A percentile compares a stretch with the other conserved stretches of the same genome.
Evolutionary conservation across 2,329 filamentous ascomycete species (phyloP).

Genomic region (Fusarium guadeloupense): DNA sequence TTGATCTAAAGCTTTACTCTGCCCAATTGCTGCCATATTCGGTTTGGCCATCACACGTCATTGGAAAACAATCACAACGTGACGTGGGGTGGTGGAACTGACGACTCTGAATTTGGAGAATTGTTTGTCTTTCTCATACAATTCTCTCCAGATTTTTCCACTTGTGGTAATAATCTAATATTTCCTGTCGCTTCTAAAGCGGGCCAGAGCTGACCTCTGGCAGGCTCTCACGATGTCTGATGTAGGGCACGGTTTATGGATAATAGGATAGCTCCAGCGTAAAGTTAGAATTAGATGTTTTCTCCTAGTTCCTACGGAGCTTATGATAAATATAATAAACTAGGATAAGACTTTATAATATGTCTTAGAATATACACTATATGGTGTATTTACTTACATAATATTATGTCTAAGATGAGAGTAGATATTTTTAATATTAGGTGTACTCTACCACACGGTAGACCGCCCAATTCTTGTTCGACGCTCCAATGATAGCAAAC

Average conservation of each 20-base stretch:
- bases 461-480: no score
- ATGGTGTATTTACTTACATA: no score
- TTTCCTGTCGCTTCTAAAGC: conserved; percentile 1
- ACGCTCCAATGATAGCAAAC: no score
- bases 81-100: conserved; percentile 25
- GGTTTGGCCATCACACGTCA: conserved; percentile 15
- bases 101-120: background rate
- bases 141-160: conserved; percentile 34
- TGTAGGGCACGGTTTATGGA: background rate
- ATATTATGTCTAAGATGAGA: no score
- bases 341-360: no score
- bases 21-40: conserved; percentile 27
- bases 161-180: conserved; percentile 14
- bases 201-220: background rate
- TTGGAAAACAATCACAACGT: conserved; percentile 8
- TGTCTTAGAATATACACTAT: no score
- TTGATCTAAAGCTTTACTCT: background rate
- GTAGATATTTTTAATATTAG: no score
- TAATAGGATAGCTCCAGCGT: no score
- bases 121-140: background rate
- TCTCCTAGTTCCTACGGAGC: no score
- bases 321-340: no score
- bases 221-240: background rate
- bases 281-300: no score
- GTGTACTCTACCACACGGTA: no score